phyloP scores from a whole-genome alignment of 352 stramenopile species.

The Pythium biforme region DNA sequence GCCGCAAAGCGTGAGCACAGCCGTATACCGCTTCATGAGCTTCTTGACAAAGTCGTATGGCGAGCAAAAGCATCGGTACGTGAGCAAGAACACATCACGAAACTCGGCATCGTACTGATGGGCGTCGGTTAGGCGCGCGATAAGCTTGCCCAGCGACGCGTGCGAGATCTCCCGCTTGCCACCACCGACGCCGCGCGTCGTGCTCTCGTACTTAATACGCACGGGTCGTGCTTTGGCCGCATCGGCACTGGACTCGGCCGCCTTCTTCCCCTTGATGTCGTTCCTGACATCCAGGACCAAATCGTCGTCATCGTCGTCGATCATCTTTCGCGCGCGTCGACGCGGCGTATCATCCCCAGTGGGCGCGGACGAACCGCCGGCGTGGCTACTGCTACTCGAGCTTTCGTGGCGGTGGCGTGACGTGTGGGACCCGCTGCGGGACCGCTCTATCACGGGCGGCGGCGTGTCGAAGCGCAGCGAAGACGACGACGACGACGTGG shows the following conservation, averaged over 20 bases:
- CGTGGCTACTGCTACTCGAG: constrained; percentile 3
- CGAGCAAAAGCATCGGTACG: constrained; percentile 77
- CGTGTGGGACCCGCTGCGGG: constrained; percentile 21
- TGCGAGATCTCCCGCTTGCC: constrained; percentile 85
- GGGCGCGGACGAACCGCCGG: not conserved
- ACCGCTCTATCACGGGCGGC: constrained; percentile 19
- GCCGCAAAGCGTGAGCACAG: constrained; percentile 58
- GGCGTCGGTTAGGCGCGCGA: constrained; percentile 79
- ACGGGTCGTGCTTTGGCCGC: constrained; percentile 43
- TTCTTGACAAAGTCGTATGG: constrained; percentile 89
- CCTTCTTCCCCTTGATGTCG: not conserved
- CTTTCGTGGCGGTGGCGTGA: constrained; percentile 17
- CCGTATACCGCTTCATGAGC: constrained; percentile 82
- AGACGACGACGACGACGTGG: constrained; percentile 18
- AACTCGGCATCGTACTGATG: constrained; percentile 87
- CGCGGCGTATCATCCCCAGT: constrained; percentile 1
- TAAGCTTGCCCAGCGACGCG: constrained; percentile 79
- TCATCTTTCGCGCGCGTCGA: constrained; percentile 7
- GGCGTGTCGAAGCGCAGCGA: constrained; percentile 14
- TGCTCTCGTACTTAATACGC: constrained; percentile 73
- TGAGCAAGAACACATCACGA: constrained; percentile 82
- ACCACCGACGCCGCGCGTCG: constrained; percentile 49
- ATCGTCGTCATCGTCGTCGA: not conserved
- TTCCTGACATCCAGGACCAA: not conserved
- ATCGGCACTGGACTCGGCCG: constrained; percentile 14